Base-by-base conservation (phyloP, 140 eudicot genomes). In the Anethum foeniculum region DNA sequence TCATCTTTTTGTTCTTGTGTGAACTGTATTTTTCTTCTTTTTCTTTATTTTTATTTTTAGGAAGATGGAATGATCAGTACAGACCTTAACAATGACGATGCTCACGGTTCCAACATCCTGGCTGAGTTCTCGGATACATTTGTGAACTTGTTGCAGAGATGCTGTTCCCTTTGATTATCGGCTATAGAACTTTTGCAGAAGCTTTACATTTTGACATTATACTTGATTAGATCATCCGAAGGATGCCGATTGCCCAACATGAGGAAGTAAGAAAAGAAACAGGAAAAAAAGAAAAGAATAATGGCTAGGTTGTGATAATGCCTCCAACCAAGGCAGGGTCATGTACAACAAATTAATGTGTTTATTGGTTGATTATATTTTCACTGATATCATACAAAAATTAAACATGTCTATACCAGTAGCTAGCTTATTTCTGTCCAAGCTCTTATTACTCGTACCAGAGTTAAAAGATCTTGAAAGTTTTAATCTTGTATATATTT, bases 81-180 rank as follows among this genome's bases (percentile, higher is more conserved):
- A 41, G 56, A 74, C 52, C 52, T 71, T n/a, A 21, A 41, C 48
- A 71, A n/a, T 32, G 81, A 81, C 7, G 86, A 84, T 56, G 47
- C 79, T 9, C 65, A 43, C 18, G 52, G 75, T 74, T 71, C 85
- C 11, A 47, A 47, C 23, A 77, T 15, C 13, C 71, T 83, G 2
- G 27, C 85, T 0, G 87, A 82, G 36, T 93, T 78, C 84, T 88
- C 93, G 18, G 96, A 89, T 71, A 82, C 88, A 81, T 91, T 93
- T 85, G 87, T 82, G 21, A 84, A 88, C 41, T 89, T 96, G 97
- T 93, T 93, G 92, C 91, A 83, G 90, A 89, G 75, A 58, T 83
- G 89, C 83, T 90, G 81, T 91, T 91, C 82, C 90, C 84, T 75
- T 25, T 90, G 85, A 90, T 75, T 54, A 74, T 76, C 80, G 80